Base-by-base conservation (phyloP, 768 basidiomycete genomes). In the Phylloporus arenicola region DNA sequence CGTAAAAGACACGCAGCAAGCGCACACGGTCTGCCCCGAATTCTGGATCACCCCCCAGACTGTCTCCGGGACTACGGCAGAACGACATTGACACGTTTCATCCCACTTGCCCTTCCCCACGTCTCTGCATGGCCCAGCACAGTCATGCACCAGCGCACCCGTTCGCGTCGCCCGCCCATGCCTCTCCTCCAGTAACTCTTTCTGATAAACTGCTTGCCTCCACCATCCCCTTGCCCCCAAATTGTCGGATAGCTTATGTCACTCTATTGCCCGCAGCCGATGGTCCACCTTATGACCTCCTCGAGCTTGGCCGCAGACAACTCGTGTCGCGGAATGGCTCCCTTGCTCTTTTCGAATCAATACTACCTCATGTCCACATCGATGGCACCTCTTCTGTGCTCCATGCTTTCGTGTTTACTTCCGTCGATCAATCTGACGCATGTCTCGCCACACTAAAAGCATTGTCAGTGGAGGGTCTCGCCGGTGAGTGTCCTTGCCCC, bases 271-370 rank as follows among this genome's bases (percentile, higher is more conserved):
- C 74, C 12, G 56, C 57, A 24, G 55, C 57, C 25, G 62, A 57
- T 39, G 57, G 56, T 14, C 34, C 52, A 40, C 19, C 68, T 53
- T 59, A 71, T 38, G 76, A 80, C 44, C 57, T 65, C 41, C 64
- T 88, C 51, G 85, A 88, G 58, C 54, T 67, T 14, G 84, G 80
- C 4, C 75, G 86, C 52, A 73, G 78, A 50, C 63, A 65, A 6
- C 57, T 86, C 3, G 45, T 82, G 9, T 60, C 67, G 17, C 69
- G 67, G 42, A 73, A 76, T 52, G 50, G 58, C 10, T 60, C 69
- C 12, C 57, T 67, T 19, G 25, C 72, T 3, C 64, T 86, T 44
- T 55, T 75, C 7, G 73, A 78, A 6, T 78, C 80, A 10, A 61
- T 83, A 24, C 63, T 87, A 20, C 69, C 79, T 38, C 73, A 75